These are phyloP conservation scores for Chrysanthemum lavandulifolium DNA, from an alignment of 129 eudicot genomes.

Conservation along the genomic window DNA sequence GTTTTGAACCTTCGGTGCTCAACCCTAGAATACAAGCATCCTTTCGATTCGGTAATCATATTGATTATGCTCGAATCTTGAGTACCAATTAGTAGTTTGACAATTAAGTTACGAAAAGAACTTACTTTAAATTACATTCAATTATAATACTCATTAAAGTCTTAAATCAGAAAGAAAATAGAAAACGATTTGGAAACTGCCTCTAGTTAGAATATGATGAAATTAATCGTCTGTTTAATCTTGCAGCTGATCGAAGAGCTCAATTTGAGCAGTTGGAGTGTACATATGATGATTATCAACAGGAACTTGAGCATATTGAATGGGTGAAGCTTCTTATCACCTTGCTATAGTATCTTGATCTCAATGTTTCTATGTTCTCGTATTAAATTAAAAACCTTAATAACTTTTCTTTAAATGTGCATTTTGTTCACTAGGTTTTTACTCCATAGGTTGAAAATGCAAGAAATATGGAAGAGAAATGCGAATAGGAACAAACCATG, in stretches of 20 bases:
- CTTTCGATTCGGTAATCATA: background rate
- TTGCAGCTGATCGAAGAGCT: conserved; percentile 94
- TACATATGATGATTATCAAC: conserved; percentile 90
- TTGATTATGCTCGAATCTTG: conserved; percentile 17
- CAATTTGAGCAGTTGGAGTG: conserved; percentile 88
- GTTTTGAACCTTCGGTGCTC: too few relatives aligned
- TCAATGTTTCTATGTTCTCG: background rate
- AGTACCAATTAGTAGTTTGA: background rate
- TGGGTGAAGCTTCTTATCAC: conserved; percentile 44
- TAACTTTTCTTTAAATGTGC: background rate
- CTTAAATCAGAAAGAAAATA: background rate
- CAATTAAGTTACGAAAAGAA: too few relatives aligned
- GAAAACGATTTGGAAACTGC: background rate
- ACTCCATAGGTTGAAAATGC: conserved; percentile 90
- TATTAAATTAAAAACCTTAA: background rate
- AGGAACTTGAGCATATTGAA: conserved; percentile 97
- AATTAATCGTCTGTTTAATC: conserved; percentile 19
- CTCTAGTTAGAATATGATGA: background rate
- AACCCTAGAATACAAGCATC: conserved; percentile 19
- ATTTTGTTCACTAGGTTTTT: conserved; percentile 61
- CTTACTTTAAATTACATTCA: conserved; percentile 11
- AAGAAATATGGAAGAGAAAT: conserved; percentile 94
- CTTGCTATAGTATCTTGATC: conserved; percentile 7
- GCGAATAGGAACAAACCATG: conserved; percentile 97
- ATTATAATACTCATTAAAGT: background rate